A percentile compares a stretch with the other conserved stretches of the same genome.
Evolutionary conservation across 306 rosid species (phyloP).

Genomic region (Rosa chinensis): DNA sequence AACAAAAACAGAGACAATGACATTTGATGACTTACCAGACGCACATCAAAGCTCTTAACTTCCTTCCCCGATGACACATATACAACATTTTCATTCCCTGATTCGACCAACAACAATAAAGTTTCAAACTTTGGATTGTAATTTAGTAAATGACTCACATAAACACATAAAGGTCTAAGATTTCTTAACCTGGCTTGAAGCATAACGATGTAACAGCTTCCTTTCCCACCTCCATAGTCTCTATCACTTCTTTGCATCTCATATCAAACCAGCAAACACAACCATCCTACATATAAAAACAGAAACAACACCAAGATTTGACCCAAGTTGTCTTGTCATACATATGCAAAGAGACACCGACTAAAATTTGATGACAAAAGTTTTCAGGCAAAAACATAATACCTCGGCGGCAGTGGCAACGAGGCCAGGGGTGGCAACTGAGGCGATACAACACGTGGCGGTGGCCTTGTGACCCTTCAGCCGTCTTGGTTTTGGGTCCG

Average conservation of each 20-base stretch:
- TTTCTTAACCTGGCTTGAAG: constrained; percentile 66
- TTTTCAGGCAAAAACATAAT: too few species aligned
- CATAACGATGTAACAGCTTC: constrained; percentile 71
- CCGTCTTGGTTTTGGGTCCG: constrained; percentile 47
- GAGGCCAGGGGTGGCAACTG: constrained; percentile 55
- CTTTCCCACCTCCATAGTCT: constrained; percentile 61
- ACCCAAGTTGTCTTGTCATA: neutral
- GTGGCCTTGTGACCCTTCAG: constrained; percentile 73
- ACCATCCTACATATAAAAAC: constrained; percentile 55
- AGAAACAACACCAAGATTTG: neutral
- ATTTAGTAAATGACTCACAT: neutral
- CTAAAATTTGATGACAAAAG: neutral
- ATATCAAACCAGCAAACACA: constrained; percentile 93
- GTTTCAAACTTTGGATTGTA: neutral
- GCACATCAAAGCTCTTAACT: constrained; percentile 83
- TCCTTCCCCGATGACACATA: constrained; percentile 78
- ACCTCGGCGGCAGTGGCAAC: constrained; percentile 86
- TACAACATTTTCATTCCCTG: constrained; percentile 78
- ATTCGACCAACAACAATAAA: constrained; percentile 33
- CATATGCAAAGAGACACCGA: neutral
- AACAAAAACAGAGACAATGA: neutral
- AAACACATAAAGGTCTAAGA: neutral
- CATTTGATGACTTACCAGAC: constrained; percentile 55
- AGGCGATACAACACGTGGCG: constrained; percentile 74
- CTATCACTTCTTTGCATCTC: constrained; percentile 67